These are phyloP conservation scores for Passalora sequoiae DNA, from an alignment of 2,329 filamentous ascomycete genomes.

Conservation along the genomic window DNA sequence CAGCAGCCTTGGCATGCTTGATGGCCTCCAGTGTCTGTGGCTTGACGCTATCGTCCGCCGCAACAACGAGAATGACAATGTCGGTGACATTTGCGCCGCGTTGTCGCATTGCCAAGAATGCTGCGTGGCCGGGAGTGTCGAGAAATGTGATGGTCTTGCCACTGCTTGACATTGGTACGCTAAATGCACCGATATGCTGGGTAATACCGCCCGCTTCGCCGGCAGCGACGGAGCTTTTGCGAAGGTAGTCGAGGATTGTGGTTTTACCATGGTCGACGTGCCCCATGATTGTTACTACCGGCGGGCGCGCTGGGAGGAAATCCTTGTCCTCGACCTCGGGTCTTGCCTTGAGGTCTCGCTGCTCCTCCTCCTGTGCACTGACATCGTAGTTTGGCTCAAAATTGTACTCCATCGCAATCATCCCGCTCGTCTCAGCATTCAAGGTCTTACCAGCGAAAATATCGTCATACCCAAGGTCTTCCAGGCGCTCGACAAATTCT, in stretches of 20 bases:
- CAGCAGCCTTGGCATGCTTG: slow-evolving; percentile 81
- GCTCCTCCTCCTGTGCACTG: slow-evolving; percentile 52
- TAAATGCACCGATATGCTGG: slow-evolving; percentile 96
- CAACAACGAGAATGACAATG: slow-evolving; percentile 92
- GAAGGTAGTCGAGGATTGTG: slow-evolving; percentile 86
- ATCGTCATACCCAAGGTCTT: slow-evolving; percentile 84
- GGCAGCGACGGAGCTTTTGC: slow-evolving; percentile 86
- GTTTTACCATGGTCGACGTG: slow-evolving; percentile 99
- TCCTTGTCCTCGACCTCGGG: slow-evolving; percentile 65
- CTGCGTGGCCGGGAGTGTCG: slow-evolving; percentile 92
- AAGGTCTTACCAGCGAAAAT: slow-evolving; percentile 77
- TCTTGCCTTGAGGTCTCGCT: slow-evolving; percentile 67
- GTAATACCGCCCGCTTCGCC: slow-evolving; percentile 95
- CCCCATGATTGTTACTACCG: slow-evolving; percentile 98
- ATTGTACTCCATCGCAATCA: slow-evolving; percentile 89
- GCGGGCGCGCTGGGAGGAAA: slow-evolving; percentile 67
- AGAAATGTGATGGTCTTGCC: slow-evolving; percentile 93
- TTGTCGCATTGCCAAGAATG: slow-evolving; percentile 92
- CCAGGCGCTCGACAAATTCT: slow-evolving; percentile 68
- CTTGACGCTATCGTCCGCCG: slow-evolving; percentile 95
- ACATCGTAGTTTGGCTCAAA: slow-evolving; percentile 65
- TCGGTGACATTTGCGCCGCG: slow-evolving; percentile 94
- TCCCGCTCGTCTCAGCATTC: slow-evolving; percentile 80
- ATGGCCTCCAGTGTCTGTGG: slow-evolving; percentile 94
- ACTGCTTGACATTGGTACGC: slow-evolving; percentile 67